These are phyloP conservation scores for Sonneratia caseolaris DNA, from an alignment of 345 rosid species.

Conservation along the genomic window DNA sequence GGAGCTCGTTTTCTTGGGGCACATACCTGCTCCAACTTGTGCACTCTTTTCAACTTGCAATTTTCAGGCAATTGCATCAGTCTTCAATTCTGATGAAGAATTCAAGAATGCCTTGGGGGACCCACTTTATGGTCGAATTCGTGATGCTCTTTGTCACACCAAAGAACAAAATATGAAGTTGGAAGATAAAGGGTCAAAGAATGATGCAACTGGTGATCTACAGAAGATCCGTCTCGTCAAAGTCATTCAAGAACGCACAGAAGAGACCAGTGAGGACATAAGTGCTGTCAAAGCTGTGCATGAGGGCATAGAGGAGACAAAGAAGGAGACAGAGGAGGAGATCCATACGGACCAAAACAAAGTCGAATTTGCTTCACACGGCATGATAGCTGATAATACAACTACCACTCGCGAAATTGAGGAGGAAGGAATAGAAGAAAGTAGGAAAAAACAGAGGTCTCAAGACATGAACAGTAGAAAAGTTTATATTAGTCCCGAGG, in stretches of 20 bases:
- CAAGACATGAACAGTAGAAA: conserved; percentile 22
- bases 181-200: conserved; percentile 17
- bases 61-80: conserved; percentile 64
- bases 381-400: conserved; percentile 10
- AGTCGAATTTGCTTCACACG: conserved; percentile 9
- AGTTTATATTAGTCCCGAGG: conserved; percentile 44
- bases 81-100: conserved; percentile 49
- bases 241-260: background rate
- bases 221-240: background rate
- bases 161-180: conserved; percentile 16
- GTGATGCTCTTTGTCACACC: conserved; percentile 35
- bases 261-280: background rate
- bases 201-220: conserved; percentile 3
- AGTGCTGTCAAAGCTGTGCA: background rate
- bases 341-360: conserved; percentile 9
- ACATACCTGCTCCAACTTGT: background rate
- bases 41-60: background rate
- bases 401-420: conserved; percentile 43
- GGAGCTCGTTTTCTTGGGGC: background rate
- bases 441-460: conserved; percentile 11
- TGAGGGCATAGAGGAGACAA: background rate
- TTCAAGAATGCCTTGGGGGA: conserved; percentile 51
- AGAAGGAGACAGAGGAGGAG: conserved; percentile 13
- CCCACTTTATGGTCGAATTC: conserved; percentile 51
- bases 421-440: conserved; percentile 41